These are phyloP conservation scores for Azolla pinnata DNA, from an alignment of 75 land plant species.

Conservation along the genomic window DNA sequence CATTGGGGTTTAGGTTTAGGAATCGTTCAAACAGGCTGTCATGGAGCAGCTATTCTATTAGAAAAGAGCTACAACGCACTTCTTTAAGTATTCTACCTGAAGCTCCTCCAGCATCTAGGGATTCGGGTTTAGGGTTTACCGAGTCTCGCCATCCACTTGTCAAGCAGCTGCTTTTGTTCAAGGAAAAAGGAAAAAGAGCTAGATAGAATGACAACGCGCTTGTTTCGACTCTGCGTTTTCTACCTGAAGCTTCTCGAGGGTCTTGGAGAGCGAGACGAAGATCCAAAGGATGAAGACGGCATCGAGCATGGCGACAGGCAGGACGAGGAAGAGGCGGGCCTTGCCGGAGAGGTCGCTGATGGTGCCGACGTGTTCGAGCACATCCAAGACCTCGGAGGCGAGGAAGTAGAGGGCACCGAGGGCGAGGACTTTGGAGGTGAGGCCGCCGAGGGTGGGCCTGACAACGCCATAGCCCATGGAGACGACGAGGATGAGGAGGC, in stretches of 20 bases:
- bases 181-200: too few relatives aligned
- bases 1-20: too few relatives aligned
- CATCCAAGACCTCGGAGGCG: constrained; percentile 62
- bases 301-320: constrained; percentile 75
- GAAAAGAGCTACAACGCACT: too few relatives aligned
- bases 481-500: constrained; percentile 68
- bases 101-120: too few relatives aligned
- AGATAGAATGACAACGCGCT: too few relatives aligned
- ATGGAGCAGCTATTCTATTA: too few relatives aligned
- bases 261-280: constrained; percentile 74
- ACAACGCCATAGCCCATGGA: constrained; percentile 98
- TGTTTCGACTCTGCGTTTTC: too few relatives aligned
- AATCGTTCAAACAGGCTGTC: too few relatives aligned
- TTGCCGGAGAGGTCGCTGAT: constrained; percentile 77
- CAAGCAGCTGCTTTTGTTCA: too few relatives aligned
- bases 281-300: constrained; percentile 85
- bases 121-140: too few relatives aligned
- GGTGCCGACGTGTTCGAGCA: constrained; percentile 71
- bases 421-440: constrained; percentile 66
- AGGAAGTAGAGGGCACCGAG: constrained; percentile 61
- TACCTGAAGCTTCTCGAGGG: constrained; percentile 87
- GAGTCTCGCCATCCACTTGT: too few relatives aligned
- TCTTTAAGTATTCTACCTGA: too few relatives aligned
- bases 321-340: constrained; percentile 57
- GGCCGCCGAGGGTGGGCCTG: constrained; percentile 81